Conservation (phyloP, 345 rosid species). For the Abelmoschus esculentus region DNA sequence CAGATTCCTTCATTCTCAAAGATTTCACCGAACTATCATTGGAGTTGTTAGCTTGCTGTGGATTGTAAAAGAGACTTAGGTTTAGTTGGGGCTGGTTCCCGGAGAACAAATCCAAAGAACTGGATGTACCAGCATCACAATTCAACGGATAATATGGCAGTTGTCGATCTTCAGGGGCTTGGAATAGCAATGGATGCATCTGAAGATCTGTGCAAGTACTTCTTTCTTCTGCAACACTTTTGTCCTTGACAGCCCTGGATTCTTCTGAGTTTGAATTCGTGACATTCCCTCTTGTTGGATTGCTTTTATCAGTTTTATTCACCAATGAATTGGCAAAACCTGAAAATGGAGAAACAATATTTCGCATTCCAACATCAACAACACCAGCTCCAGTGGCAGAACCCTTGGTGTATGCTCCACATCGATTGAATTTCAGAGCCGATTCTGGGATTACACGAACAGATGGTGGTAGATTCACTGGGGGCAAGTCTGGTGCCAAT, state of each 20-base stretch:
- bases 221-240: constrained; percentile 34
- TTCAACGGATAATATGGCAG: constrained; percentile 46
- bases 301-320: constrained; percentile 23
- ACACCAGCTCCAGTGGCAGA: constrained; percentile 16
- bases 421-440: constrained; percentile 39
- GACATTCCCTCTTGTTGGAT: constrained; percentile 23
- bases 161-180: constrained; percentile 50
- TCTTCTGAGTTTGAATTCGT: constrained; percentile 31
- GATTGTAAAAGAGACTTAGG: constrained; percentile 66
- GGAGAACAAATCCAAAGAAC: constrained; percentile 66
- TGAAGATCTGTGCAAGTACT: constrained; percentile 47
- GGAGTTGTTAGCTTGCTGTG: constrained; percentile 34
- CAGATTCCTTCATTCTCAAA: constrained; percentile 33
- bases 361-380: constrained; percentile 33
- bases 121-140: constrained; percentile 29
- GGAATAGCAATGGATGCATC: constrained; percentile 90
- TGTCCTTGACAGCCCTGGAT: constrained; percentile 36
- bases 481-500: constrained; percentile 90
- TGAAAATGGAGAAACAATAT: constrained; percentile 29
- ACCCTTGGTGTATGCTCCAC: constrained; percentile 30
- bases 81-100: constrained; percentile 73
- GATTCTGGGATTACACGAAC: constrained; percentile 76
- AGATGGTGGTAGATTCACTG: constrained; percentile 85
- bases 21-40: constrained; percentile 32
- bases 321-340: constrained; percentile 17